Conservation (phyloP, 768 basidiomycete genomes). For the Agaricus blazei region DNA sequence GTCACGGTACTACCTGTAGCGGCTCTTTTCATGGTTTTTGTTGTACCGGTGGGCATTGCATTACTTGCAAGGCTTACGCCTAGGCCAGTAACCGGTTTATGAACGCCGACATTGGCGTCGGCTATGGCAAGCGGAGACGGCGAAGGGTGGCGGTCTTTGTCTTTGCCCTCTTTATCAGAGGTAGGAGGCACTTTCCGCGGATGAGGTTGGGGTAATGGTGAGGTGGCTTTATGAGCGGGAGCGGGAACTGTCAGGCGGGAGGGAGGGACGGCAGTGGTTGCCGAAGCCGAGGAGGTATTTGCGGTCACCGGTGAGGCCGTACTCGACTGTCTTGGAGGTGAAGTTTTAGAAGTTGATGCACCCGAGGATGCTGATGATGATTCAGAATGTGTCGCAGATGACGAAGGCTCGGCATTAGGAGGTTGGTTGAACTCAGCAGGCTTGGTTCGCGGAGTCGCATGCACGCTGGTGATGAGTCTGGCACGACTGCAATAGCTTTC, state of each 20-base stretch:
- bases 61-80: slow-evolving; percentile 29
- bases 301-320: slow-evolving; percentile 15
- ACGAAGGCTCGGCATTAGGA: slow-evolving; percentile 14
- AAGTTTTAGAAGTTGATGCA: slow-evolving; percentile 15
- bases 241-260: slow-evolving; percentile 33
- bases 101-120: slow-evolving; percentile 55
- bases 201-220: slow-evolving; percentile 34
- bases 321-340: slow-evolving; percentile 15
- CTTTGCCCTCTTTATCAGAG: slow-evolving; percentile 32
- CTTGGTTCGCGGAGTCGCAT: slow-evolving; percentile 75
- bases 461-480: slow-evolving; percentile 84
- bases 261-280: slow-evolving; percentile 21
- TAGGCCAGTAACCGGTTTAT: slow-evolving; percentile 27
- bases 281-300: slow-evolving; percentile 18
- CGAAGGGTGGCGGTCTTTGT: slow-evolving; percentile 60
- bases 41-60: slow-evolving; percentile 24
- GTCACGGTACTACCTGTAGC: slow-evolving; percentile 46
- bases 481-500: slow-evolving; percentile 84
- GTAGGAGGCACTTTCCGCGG: slow-evolving; percentile 36
- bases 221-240: slow-evolving; percentile 38
- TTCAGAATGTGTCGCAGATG: slow-evolving; percentile 3
- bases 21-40: slow-evolving; percentile 68
- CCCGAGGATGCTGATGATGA: slow-evolving; percentile 17
- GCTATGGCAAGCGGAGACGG: slow-evolving; percentile 69
- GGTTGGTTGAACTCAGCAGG: slow-evolving; percentile 68